Base-by-base conservation (phyloP, 495 filamentous ascomycete genomes). In the Aspergillus diversus region DNA sequence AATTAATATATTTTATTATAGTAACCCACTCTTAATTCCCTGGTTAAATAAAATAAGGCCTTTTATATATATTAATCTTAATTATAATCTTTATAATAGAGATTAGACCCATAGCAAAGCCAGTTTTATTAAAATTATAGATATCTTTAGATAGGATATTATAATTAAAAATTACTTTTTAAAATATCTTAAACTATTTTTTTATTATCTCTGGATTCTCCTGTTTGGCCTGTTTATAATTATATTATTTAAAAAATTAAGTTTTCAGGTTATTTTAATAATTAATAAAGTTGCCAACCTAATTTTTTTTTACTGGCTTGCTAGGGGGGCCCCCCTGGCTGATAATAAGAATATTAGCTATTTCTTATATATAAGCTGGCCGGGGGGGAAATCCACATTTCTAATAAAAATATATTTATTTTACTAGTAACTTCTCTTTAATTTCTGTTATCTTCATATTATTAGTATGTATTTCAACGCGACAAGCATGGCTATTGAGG, bases 31-130 rank as follows among this genome's bases (percentile, higher is more conserved):
- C 52, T 42, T 52, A 32, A 33, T 43, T 12, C 33, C 4, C 34
- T 52, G 50, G 52, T 55, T 56, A 55, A 34, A 33, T 61, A 61
- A 55, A 12, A 39, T 39, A 12, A 39, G 35, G 35, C 35, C 12
- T 39, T 39, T 12, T 12, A 39, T 5, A 12, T 39, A 39, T 39
- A 39, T 39, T 39, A 39, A 12, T 6, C 6, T 12, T 5, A 6
- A 12, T 39, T 6, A 39, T 12, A 6, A 39, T 12, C 12, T 39
- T 39, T 6, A 12, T 39, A 39, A 12, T 39, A 39, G 35, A 5
- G 5, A 39, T 39, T 39, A 39, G 5, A 39, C 12, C 12, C 12
- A 39, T 39, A 39, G 35, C 35, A 39, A 39, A 39, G 35, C 35
- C 35, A 39, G 35, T 39, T 12, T 39, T 39, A 39, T 12, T 12